These are phyloP conservation scores for Aspergillus panamensis DNA, from an alignment of 495 filamentous ascomycete genomes.

Conservation along the genomic window DNA sequence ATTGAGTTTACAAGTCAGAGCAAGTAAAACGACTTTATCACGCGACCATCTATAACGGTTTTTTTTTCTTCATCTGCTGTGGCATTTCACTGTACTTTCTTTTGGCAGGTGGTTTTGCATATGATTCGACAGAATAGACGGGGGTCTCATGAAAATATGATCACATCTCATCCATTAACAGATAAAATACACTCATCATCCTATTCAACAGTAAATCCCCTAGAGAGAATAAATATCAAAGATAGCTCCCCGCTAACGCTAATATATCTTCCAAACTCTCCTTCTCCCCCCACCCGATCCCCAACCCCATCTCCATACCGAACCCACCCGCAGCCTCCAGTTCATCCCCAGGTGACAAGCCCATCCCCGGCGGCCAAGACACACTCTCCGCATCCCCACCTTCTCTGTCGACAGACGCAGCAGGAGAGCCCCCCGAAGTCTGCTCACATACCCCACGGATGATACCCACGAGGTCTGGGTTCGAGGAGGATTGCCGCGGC, in stretches of 20 bases:
- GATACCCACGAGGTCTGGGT: constrained; percentile 6
- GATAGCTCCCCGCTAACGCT: constrained; percentile 23
- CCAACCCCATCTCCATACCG: constrained; percentile 11
- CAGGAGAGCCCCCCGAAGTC: neutral
- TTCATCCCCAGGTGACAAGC: neutral
- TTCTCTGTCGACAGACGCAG: neutral
- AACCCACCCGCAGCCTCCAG: neutral
- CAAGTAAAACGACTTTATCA: neutral
- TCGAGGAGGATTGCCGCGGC: neutral
- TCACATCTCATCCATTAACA: too few species aligned
- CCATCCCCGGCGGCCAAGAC: constrained; percentile 1
- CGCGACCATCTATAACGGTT: too few species aligned
- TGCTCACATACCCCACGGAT: constrained; percentile 8
- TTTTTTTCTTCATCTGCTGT: too few species aligned
- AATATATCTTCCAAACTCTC: constrained; percentile 29
- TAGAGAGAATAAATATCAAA: neutral
- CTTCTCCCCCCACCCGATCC: constrained; percentile 19
- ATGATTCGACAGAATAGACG: too few species aligned
- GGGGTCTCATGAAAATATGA: too few species aligned
- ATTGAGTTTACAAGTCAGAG: constrained; percentile 15
- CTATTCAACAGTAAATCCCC: too few species aligned
- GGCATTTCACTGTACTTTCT: too few species aligned
- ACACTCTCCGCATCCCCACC: neutral
- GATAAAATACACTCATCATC: too few species aligned
- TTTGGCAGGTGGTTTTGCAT: too few species aligned